Evolutionary conservation across 306 rosid genomes (phyloP).

Genomic region (Cicer yamashitae): DNA sequence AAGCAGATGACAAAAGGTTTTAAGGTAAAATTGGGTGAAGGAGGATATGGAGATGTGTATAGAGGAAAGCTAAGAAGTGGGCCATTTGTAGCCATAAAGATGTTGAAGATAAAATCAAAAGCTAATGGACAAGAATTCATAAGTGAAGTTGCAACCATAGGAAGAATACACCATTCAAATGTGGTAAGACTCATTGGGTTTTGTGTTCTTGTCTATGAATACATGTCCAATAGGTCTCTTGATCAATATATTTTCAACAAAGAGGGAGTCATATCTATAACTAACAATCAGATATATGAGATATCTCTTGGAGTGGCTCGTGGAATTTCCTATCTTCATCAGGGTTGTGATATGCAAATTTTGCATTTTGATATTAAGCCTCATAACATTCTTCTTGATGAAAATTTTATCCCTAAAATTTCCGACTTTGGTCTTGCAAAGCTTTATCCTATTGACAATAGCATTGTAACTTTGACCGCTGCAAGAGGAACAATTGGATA

Average conservation of each 20-base stretch:
- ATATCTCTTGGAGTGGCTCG: constrained; percentile 42
- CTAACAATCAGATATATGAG: not conserved
- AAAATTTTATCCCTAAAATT: not conserved
- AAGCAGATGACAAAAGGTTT: constrained; percentile 29
- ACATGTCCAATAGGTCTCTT: constrained; percentile 36
- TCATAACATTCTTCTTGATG: constrained; percentile 9
- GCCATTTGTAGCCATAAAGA: constrained; percentile 23
- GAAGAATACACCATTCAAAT: constrained; percentile 33
- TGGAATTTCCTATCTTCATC: constrained; percentile 30
- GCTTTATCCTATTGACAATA: not conserved
- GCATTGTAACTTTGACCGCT: not conserved
- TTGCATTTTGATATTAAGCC: constrained; percentile 28
- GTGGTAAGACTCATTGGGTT: constrained; percentile 15
- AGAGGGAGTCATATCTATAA: not conserved
- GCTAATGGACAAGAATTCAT: constrained; percentile 17
- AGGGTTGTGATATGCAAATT: constrained; percentile 20
- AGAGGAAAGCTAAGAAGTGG: constrained; percentile 41
- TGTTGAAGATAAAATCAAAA: constrained; percentile 33
- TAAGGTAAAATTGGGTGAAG: constrained; percentile 36
- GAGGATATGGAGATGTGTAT: constrained; percentile 38
- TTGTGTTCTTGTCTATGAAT: constrained; percentile 38
- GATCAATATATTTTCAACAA: constrained; percentile 38
- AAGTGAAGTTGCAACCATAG: constrained; percentile 34
- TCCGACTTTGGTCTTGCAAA: constrained; percentile 27
- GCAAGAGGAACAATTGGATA: constrained; percentile 25